Evolutionary conservation across 176 grass and related monocot species (phyloP).

Genomic region (Panicum miliaceum): DNA sequence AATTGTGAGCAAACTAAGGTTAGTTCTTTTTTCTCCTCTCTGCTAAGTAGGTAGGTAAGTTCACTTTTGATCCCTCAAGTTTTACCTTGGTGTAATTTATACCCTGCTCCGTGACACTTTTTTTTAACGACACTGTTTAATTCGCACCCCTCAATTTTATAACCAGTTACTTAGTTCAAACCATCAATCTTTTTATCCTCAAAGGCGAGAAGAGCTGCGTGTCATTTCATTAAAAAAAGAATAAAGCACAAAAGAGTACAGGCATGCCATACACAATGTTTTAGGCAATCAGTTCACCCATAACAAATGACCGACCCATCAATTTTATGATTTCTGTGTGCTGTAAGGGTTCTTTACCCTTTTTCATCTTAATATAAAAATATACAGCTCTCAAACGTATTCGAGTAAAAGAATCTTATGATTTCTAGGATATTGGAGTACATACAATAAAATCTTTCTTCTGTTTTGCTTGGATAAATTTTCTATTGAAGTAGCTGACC

Average conservation of each 20-base stretch:
- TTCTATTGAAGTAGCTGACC: too few relatives aligned
- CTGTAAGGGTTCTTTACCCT: too few relatives aligned
- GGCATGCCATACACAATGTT: too few relatives aligned
- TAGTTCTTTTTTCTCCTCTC: background rate
- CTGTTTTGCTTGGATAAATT: background rate
- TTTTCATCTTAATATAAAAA: too few relatives aligned
- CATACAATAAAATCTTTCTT: background rate
- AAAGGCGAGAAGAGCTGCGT: too few relatives aligned
- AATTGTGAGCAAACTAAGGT: background rate
- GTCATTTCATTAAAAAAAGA: too few relatives aligned
- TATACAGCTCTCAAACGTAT: too few relatives aligned
- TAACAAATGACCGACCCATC: too few relatives aligned
- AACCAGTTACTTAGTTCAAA: background rate
- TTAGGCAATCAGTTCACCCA: too few relatives aligned
- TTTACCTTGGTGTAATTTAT: background rate
- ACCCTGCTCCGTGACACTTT: background rate
- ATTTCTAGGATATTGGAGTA: background rate
- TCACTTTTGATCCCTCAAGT: background rate
- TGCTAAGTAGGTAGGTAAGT: background rate
- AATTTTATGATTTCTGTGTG: too few relatives aligned
- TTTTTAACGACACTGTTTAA: background rate
- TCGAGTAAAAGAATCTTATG: too few relatives aligned
- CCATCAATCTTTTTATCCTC: background rate
- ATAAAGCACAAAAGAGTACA: too few relatives aligned
- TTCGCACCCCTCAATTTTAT: background rate